Evolutionary conservation across 371 early-diverging fungal species (phyloP).

Genomic region (Rhizomucor miehei): DNA sequence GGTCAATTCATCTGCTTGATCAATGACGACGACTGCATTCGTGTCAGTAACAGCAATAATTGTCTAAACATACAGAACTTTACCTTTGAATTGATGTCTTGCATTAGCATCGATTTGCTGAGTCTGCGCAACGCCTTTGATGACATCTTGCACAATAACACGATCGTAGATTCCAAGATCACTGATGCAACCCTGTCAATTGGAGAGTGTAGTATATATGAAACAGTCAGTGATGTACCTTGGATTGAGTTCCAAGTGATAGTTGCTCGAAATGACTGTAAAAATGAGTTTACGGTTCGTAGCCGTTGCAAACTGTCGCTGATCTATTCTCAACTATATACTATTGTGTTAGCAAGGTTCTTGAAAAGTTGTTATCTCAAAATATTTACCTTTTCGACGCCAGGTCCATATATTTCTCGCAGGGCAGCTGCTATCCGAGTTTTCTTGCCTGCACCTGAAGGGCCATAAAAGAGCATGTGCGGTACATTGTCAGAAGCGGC

Average conservation of each 20-base stretch:
- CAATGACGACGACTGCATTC: slow-evolving; percentile 83
- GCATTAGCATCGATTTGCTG: slow-evolving; percentile 88
- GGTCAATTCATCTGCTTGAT: slow-evolving; percentile 94
- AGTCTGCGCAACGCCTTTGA: slow-evolving; percentile 98
- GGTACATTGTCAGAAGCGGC: slow-evolving; percentile 86
- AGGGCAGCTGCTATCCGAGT: slow-evolving; percentile 88
- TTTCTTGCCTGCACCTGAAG: slow-evolving; percentile 97
- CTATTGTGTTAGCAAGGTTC: not conserved
- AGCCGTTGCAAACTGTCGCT: slow-evolving; percentile 80
- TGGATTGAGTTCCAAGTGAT: slow-evolving; percentile 91
- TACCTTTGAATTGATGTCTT: slow-evolving; percentile 84
- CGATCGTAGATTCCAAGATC: slow-evolving; percentile 97
- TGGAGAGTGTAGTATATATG: not conserved
- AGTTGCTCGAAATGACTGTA: slow-evolving; percentile 85
- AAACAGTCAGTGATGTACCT: slow-evolving; percentile 52
- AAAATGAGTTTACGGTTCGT: slow-evolving; percentile 83
- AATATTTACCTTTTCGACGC: slow-evolving; percentile 82
- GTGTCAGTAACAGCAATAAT: too few relatives aligned
- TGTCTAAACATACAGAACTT: too few relatives aligned
- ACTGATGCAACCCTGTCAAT: slow-evolving; percentile 30
- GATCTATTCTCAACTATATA: slow-evolving; percentile 83
- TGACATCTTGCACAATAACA: slow-evolving; percentile 93
- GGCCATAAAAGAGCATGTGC: slow-evolving; percentile 96
- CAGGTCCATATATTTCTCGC: slow-evolving; percentile 87
- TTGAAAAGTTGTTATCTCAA: not conserved